Conservation (phyloP, 768 basidiomycete species). For the Suillus subaureus region DNA sequence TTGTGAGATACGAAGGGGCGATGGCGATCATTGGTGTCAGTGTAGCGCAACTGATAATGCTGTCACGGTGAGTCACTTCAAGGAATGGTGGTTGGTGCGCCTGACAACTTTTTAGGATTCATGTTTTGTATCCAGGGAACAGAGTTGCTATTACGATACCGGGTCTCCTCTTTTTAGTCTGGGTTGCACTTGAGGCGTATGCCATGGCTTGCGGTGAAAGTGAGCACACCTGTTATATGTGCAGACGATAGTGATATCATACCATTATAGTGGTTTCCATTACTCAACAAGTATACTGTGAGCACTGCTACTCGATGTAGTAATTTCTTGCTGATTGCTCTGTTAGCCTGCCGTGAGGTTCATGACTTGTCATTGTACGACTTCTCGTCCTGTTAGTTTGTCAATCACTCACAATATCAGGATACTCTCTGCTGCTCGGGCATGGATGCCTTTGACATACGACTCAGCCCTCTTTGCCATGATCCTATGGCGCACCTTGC, state of each 20-base stretch:
- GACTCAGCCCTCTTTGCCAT: constrained; percentile 45
- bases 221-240: neutral
- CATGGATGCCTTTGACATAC: constrained; percentile 52
- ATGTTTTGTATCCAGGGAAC: neutral
- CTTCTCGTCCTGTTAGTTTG: neutral
- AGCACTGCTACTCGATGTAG: neutral
- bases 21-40: neutral
- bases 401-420: neutral
- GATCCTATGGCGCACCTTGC: constrained; percentile 41
- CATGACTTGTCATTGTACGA: neutral
- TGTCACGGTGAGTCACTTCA: constrained; percentile 1
- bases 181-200: constrained; percentile 1
- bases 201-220: neutral
- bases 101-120: neutral
- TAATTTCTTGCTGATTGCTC: neutral
- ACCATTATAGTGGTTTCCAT: neutral
- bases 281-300: neutral
- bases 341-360: neutral
- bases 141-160: neutral
- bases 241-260: neutral
- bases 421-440: constrained; percentile 15
- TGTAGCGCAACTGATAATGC: constrained; percentile 3
- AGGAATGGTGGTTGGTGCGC: neutral
- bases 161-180: neutral
- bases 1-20: constrained; percentile 2